Evolutionary conservation across 495 filamentous ascomycete genomes (phyloP).

Genomic region (Cryomyces minteri): DNA sequence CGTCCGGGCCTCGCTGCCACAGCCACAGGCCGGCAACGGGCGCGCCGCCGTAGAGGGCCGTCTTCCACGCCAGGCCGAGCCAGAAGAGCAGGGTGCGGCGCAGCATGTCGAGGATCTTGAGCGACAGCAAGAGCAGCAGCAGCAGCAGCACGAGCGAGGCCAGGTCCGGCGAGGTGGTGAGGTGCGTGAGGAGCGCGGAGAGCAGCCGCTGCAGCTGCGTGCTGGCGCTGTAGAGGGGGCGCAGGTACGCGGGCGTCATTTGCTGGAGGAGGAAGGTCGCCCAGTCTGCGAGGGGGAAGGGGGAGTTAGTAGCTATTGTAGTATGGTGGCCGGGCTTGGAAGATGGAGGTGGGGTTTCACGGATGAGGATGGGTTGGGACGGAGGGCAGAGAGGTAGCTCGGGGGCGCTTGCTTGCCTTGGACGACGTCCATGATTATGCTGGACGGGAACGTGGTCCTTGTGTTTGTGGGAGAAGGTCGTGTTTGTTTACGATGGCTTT

Average conservation of each 20-base stretch:
- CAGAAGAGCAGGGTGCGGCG: slow-evolving; percentile 55
- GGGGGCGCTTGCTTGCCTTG: neutral
- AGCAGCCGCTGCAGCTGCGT: slow-evolving; percentile 15
- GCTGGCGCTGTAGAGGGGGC: slow-evolving; percentile 1
- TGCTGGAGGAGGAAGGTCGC: slow-evolving; percentile 3
- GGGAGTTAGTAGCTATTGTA: too few relatives aligned
- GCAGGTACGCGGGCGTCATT: slow-evolving; percentile 1
- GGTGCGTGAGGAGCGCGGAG: slow-evolving; percentile 29
- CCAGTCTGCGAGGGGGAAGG: slow-evolving; percentile 6
- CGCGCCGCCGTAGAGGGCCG: slow-evolving; percentile 40
- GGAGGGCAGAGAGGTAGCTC: too few relatives aligned
- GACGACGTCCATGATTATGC: slow-evolving; percentile 1
- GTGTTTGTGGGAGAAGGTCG: too few relatives aligned
- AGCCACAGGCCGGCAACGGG: slow-evolving; percentile 31
- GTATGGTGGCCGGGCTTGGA: neutral
- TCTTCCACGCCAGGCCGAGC: slow-evolving; percentile 36
- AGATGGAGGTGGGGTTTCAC: neutral
- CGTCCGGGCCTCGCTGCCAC: slow-evolving; percentile 44
- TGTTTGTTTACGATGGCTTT: too few relatives aligned
- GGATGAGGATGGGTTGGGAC: neutral
- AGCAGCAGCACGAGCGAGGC: slow-evolving; percentile 37
- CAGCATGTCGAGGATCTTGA: slow-evolving; percentile 49
- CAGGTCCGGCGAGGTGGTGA: slow-evolving; percentile 37
- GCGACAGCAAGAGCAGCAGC: slow-evolving; percentile 36
- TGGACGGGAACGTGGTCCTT: too few relatives aligned